Conservation (phyloP, 345 rosid species). For the Turnera subulata region DNA sequence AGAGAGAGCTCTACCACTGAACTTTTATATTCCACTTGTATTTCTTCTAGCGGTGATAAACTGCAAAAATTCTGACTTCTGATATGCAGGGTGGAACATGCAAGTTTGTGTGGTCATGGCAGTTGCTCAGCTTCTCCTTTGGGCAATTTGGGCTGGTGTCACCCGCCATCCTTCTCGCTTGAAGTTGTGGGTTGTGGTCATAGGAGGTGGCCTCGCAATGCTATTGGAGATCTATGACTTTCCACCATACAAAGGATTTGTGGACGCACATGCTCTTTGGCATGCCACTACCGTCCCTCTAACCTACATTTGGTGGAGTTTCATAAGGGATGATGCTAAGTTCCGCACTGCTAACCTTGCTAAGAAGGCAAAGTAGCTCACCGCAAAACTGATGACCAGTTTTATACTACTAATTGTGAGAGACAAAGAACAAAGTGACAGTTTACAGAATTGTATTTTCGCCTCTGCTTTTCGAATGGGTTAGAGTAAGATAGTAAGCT, state of each 20-base stretch:
- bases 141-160: constrained; percentile 85
- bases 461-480: too few species aligned
- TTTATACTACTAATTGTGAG: too few species aligned
- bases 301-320: constrained; percentile 86
- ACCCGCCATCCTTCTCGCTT: constrained; percentile 66
- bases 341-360: constrained; percentile 49
- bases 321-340: constrained; percentile 71
- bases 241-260: constrained; percentile 61
- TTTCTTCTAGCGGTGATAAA: constrained; percentile 16
- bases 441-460: too few species aligned
- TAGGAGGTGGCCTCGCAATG: constrained; percentile 48
- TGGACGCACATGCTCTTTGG: constrained; percentile 83
- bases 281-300: constrained; percentile 67
- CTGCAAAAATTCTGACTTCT: neutral
- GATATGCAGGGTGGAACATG: constrained; percentile 41
- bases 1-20: neutral
- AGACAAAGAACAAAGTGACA: too few species aligned
- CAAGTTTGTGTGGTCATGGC: constrained; percentile 66
- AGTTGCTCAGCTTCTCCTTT: constrained; percentile 58
- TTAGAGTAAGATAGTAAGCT: too few species aligned
- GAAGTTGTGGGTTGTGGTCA: constrained; percentile 70
- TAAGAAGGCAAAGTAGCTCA: constrained; percentile 37
- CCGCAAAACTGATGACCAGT: too few species aligned
- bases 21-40: neutral
- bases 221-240: constrained; percentile 64